A percentile compares a stretch with the other conserved stretches of the same genome.
These are phyloP conservation scores for Alternaria ethzedia DNA, from an alignment of 2,329 filamentous ascomycete genomes.

Conservation along the genomic window DNA sequence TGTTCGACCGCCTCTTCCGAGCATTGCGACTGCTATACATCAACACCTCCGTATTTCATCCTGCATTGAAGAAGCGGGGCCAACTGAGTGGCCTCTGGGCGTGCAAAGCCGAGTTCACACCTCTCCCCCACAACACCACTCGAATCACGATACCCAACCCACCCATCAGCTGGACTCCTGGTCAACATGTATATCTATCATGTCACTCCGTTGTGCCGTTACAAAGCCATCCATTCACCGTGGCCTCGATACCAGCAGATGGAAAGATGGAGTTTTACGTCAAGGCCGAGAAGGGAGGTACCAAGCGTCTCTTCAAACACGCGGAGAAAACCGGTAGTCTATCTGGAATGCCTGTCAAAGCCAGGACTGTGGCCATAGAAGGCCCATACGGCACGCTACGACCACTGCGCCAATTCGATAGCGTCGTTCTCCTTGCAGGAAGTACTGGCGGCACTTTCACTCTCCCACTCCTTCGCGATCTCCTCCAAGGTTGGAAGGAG, in stretches of 20 bases:
- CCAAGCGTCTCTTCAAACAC: slow-evolving; percentile 58
- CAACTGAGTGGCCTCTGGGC: slow-evolving; percentile 41
- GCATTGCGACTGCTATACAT: slow-evolving; percentile 44
- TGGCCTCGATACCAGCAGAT: slow-evolving; percentile 63
- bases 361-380: slow-evolving; percentile 57
- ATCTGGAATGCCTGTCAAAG: slow-evolving; percentile 15
- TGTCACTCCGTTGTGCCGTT: slow-evolving; percentile 63
- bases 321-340: slow-evolving; percentile 52
- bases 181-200: slow-evolving; percentile 68
- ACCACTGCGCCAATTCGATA: slow-evolving; percentile 65
- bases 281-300: slow-evolving; percentile 61
- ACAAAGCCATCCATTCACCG: slow-evolving; percentile 70
- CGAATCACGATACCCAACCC: slow-evolving; percentile 63
- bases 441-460: slow-evolving; percentile 67
- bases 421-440: slow-evolving; percentile 64
- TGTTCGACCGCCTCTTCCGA: slow-evolving; percentile 66
- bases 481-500: slow-evolving; percentile 57
- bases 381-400: slow-evolving; percentile 61
- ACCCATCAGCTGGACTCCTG: slow-evolving; percentile 64
- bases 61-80: slow-evolving; percentile 37
- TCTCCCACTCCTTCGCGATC: slow-evolving; percentile 62
- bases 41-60: slow-evolving; percentile 51
- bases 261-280: slow-evolving; percentile 63
- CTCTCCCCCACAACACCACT: slow-evolving; percentile 63
- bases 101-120: slow-evolving; percentile 49